Evolutionary conservation across 768 basidiomycete species (phyloP), one percentile per base, ranked within the genome.

Genomic region (Boletus edulis): DNA sequence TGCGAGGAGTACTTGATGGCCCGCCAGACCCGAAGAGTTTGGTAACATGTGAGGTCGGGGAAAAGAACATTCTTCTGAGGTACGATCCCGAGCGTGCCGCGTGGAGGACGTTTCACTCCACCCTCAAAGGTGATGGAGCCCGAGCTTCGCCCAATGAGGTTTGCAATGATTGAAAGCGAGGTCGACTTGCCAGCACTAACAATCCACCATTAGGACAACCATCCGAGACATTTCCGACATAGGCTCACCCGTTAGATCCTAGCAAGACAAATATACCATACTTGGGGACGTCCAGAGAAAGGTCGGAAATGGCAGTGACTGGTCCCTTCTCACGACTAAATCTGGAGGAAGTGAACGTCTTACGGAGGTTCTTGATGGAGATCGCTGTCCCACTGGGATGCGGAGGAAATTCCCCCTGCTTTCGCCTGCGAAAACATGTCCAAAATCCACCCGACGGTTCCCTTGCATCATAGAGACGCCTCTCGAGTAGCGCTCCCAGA

Each of bases 31-130:
- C 77, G 75, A 15, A 91, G 72, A 2, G 87, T 89, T 70, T 92
- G 86, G 46, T 83, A 73, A 65, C 88, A 91, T 2, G 84, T 79
- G 18, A 92, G 72, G 51, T 91, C 89, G 0, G 87, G 81, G 65
- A 91, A 89, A 3, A 92, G 75, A 5, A 92, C 89, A 61, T 92
- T 91, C 73, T 88, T 90, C 72, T 91, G 89, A 1, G 89, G 87
- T 0, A 89, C 88, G 54, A 92, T 85, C 2, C 90, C 89, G 17
- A 92, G 66, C 0, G 80, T 81, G 8, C 88, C 87, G 0, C 82
- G 82, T 5, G 84, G 75, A 8, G 86, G 84, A 29, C 73, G 74
- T 39, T 76, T 63, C 17, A 72, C 67, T 0, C 83, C 82, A 35
- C 82, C 82, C 61, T 81, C 81, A 54, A 77, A 80, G 1, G 75